Conservation (phyloP, 1,284 basidiomycete genomes). For the Phlebopus sp. region DNA sequence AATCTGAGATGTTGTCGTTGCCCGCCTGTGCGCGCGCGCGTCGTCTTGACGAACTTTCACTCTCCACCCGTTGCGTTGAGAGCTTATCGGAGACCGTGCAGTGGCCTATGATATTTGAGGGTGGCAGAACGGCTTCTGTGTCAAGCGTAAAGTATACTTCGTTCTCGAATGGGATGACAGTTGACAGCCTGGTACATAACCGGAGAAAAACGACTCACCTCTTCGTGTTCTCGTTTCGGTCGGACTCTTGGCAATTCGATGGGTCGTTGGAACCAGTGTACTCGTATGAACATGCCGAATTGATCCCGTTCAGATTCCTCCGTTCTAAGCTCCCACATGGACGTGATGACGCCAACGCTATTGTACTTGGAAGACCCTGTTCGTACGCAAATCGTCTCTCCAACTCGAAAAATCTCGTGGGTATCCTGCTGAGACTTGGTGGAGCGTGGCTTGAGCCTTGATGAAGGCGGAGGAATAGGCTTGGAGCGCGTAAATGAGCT, state of each 20-base stretch:
- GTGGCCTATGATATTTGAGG: conserved; percentile 47
- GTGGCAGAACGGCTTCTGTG: conserved; percentile 44
- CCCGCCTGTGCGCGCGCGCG: conserved; percentile 7
- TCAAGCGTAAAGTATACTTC: conserved; percentile 66
- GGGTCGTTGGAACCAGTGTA: conserved; percentile 73
- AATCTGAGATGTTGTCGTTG: conserved; percentile 19
- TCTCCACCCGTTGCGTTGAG: conserved; percentile 14
- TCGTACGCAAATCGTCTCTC: conserved; percentile 64
- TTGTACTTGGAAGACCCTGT: conserved; percentile 48
- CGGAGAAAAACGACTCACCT: conserved; percentile 39
- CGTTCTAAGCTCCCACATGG: conserved; percentile 56
- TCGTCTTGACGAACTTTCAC: conserved; percentile 10
- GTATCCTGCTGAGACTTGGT: conserved; percentile 16
- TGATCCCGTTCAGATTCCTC: conserved; percentile 26
- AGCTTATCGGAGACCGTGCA: conserved; percentile 46
- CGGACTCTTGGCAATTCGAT: conserved; percentile 56
- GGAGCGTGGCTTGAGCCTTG: conserved; percentile 24
- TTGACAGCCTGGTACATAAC: conserved; percentile 1
- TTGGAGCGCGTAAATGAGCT: conserved; percentile 30
- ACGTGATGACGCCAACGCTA: conserved; percentile 62
- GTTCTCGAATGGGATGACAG: conserved; percentile 47
- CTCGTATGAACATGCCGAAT: conserved; percentile 46
- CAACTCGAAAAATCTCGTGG: conserved; percentile 44
- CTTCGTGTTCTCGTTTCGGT: conserved; percentile 51
- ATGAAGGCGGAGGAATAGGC: conserved; percentile 16